phyloP scores from a whole-genome alignment of 352 stramenopile species.

The Phytophthora constricta region DNA sequence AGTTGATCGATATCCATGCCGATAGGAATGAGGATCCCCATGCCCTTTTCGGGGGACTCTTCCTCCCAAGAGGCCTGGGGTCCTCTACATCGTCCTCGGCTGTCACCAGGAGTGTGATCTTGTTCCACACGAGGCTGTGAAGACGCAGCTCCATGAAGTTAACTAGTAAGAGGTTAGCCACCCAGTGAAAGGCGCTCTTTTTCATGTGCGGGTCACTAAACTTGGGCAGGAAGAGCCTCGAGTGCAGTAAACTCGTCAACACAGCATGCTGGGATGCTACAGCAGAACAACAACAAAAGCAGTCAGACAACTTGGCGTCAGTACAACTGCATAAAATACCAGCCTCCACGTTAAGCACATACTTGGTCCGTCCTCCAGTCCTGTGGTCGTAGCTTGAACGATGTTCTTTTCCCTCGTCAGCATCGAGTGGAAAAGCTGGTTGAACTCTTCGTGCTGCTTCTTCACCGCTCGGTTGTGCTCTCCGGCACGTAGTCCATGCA shows the following conservation, averaged over 20 bases:
- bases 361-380: constrained; percentile 75
- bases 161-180: constrained; percentile 78
- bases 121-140: constrained; percentile 87
- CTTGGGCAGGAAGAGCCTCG: constrained; percentile 69
- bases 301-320: too few species aligned
- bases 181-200: constrained; percentile 73
- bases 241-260: constrained; percentile 60
- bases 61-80: constrained; percentile 61
- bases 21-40: constrained; percentile 73
- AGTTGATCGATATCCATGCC: constrained; percentile 60
- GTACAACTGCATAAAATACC: background rate
- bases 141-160: constrained; percentile 87
- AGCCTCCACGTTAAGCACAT: constrained; percentile 19
- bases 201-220: constrained; percentile 60
- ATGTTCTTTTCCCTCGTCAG: constrained; percentile 80
- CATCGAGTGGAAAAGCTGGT: constrained; percentile 66
- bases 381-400: constrained; percentile 72
- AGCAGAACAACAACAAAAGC: background rate
- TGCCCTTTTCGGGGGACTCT: constrained; percentile 59
- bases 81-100: constrained; percentile 41
- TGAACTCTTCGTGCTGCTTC: constrained; percentile 57
- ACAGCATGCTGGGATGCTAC: constrained; percentile 65
- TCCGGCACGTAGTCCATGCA: constrained; percentile 39
- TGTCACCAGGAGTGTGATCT: constrained; percentile 74
- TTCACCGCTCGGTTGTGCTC: constrained; percentile 54